Percentiles rank a stretch among this genome's conserved stretches.
Evolutionary conservation across 2,329 filamentous ascomycete genomes (phyloP).

Genomic region (Diaporthe destruens): DNA sequence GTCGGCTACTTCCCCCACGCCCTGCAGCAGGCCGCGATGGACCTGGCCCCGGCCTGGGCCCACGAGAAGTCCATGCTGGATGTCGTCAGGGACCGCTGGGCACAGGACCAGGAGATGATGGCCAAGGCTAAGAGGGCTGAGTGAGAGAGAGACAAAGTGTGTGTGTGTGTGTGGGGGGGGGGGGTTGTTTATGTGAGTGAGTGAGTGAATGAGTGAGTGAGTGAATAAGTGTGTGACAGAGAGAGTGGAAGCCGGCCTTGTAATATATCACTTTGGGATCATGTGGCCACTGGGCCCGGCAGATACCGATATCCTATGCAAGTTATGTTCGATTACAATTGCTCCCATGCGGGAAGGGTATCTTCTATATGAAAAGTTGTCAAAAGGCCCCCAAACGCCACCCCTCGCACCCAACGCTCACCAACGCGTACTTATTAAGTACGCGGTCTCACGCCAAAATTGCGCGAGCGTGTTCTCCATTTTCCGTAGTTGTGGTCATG

Average conservation of each 20-base stretch:
- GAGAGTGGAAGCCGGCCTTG: background rate
- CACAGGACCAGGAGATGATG: constrained; percentile 28
- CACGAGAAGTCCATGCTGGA: background rate
- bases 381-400: background rate
- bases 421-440: too few species aligned
- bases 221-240: too few species aligned
- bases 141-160: too few species aligned
- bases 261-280: background rate
- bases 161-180: too few species aligned
- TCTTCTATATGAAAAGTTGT: constrained; percentile 35
- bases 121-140: constrained; percentile 32
- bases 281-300: background rate
- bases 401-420: background rate
- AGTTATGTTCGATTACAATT: constrained; percentile 13
- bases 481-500: background rate
- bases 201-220: too few species aligned
- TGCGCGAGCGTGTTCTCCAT: background rate
- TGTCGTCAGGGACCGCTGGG: constrained; percentile 23
- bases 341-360: constrained; percentile 41
- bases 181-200: too few species aligned
- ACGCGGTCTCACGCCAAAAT: background rate
- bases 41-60: constrained; percentile 34
- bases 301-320: background rate
- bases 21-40: constrained; percentile 37
- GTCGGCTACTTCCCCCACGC: constrained; percentile 44